phyloP scores from a whole-genome alignment of 2,329 filamentous ascomycete species.

The Colletotrichum sublineola region DNA sequence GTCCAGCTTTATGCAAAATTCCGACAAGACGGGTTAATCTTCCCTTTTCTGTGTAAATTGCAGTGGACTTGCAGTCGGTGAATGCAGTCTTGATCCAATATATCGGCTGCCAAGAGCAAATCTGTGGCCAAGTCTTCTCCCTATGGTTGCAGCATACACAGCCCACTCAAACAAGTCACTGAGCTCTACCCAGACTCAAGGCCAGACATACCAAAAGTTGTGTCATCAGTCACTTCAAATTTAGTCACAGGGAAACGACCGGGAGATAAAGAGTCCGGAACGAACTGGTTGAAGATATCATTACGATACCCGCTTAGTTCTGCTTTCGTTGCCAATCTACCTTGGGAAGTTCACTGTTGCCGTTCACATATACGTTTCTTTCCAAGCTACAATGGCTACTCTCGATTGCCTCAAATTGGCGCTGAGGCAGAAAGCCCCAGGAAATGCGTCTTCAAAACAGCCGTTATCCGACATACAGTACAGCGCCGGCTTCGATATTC shows the following conservation, averaged over 20 bases:
- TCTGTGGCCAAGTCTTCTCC: too few relatives aligned
- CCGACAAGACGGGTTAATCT: too few relatives aligned
- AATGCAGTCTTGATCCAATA: too few relatives aligned
- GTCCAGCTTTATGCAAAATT: too few relatives aligned
- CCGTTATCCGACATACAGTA: conserved; percentile 64
- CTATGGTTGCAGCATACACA: too few relatives aligned
- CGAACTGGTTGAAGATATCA: background rate
- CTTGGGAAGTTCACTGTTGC: background rate
- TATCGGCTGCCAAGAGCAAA: too few relatives aligned
- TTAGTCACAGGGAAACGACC: background rate
- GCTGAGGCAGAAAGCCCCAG: conserved; percentile 51
- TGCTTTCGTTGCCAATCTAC: background rate
- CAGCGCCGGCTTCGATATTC: conserved; percentile 60
- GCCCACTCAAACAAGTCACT: background rate
- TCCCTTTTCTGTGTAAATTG: too few relatives aligned
- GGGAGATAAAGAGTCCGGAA: background rate
- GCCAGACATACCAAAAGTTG: background rate
- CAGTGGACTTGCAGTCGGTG: too few relatives aligned
- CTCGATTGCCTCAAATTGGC: conserved; percentile 58
- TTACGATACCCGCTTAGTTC: background rate
- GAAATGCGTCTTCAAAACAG: conserved; percentile 46
- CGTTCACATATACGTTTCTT: background rate
- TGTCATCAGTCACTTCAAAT: background rate
- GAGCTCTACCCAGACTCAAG: background rate
- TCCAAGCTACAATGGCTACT: conserved; percentile 54